These are phyloP conservation scores for Ceratocystis cacaofunesta DNA, from an alignment of 2,329 filamentous ascomycete species.

Conservation along the genomic window DNA sequence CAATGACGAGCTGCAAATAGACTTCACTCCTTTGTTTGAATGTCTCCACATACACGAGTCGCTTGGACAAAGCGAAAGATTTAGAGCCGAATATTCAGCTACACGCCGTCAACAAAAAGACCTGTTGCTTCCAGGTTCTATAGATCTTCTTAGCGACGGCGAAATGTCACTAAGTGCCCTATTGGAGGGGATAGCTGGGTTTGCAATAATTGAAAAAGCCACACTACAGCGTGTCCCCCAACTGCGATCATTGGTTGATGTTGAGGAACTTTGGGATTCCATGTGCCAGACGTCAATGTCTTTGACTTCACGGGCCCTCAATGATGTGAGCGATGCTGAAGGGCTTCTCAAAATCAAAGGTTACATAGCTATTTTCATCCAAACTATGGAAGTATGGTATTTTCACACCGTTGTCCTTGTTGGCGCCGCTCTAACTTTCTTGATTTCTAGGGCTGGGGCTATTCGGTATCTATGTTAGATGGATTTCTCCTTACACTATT, in stretches of 20 bases:
- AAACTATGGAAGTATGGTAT: conserved; percentile 76
- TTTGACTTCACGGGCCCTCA: conserved; percentile 65
- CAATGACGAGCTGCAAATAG: conserved; percentile 87
- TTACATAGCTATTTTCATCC: conserved; percentile 82
- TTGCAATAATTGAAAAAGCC: conserved; percentile 88
- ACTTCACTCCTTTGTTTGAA: conserved; percentile 89
- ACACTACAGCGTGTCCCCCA: conserved; percentile 80
- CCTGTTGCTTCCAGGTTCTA: conserved; percentile 59
- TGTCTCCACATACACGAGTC: conserved; percentile 94
- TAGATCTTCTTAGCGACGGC: conserved; percentile 69
- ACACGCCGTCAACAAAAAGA: conserved; percentile 88
- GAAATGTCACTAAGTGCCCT: conserved; percentile 76
- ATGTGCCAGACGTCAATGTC: conserved; percentile 82
- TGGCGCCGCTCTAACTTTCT: not conserved
- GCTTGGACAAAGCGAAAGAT: conserved; percentile 80
- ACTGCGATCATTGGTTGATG: conserved; percentile 67
- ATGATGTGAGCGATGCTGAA: conserved; percentile 74
- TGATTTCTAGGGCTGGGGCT: conserved; percentile 60
- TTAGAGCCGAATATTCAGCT: conserved; percentile 78
- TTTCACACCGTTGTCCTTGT: not conserved
- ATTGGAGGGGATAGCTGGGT: conserved; percentile 85
- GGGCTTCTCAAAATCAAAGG: conserved; percentile 89
- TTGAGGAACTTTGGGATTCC: conserved; percentile 95
- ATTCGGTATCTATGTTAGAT: conserved; percentile 68
- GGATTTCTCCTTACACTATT: conserved; percentile 78